A percentile compares a stretch with the other conserved stretches of the same genome.
These are phyloP conservation scores for Basipetospora chlamydospora DNA, from an alignment of 2,329 filamentous ascomycete genomes.

Conservation along the genomic window DNA sequence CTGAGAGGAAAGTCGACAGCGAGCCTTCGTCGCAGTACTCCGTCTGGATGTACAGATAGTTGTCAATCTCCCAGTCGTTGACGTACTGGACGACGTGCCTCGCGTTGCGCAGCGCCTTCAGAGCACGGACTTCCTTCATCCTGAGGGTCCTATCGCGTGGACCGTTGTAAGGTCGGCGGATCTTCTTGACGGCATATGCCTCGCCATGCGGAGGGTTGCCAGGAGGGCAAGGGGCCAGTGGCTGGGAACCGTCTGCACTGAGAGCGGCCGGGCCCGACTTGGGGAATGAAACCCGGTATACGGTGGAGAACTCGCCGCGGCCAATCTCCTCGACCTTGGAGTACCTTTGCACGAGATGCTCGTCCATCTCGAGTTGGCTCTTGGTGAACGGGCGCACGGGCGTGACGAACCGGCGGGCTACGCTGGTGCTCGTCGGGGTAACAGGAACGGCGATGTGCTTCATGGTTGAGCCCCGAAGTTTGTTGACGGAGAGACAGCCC, in stretches of 20 bases:
- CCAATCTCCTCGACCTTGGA: constrained; percentile 68
- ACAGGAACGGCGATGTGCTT: constrained; percentile 37
- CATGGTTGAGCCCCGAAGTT: constrained; percentile 18
- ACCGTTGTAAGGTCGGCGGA: constrained; percentile 65
- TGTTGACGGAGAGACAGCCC: constrained; percentile 71
- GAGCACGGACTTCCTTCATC: constrained; percentile 67
- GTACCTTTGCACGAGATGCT: constrained; percentile 60
- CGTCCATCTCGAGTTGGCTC: constrained; percentile 52
- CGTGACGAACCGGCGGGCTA: constrained; percentile 37
- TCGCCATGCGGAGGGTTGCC: constrained; percentile 38
- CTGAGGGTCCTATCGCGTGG: constrained; percentile 68
- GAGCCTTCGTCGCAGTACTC: constrained; percentile 95
- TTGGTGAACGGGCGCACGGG: constrained; percentile 55
- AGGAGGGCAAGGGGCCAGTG: constrained; percentile 15
- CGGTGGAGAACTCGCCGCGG: constrained; percentile 83
- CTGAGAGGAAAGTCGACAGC: constrained; percentile 70
- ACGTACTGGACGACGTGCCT: constrained; percentile 78
- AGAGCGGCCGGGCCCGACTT: constrained; percentile 14
- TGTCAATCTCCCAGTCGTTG: constrained; percentile 75
- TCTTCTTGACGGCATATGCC: constrained; percentile 90
- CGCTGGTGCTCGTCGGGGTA: constrained; percentile 57
- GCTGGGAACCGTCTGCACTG: constrained; percentile 6
- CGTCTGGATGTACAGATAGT: constrained; percentile 88
- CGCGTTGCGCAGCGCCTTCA: constrained; percentile 61
- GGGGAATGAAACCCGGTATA: constrained; percentile 57